A percentile compares a stretch with the other conserved stretches of the same genome.
phyloP scores from a whole-genome alignment of 2,329 filamentous ascomycete species.

The Sporothrix mexicana region DNA sequence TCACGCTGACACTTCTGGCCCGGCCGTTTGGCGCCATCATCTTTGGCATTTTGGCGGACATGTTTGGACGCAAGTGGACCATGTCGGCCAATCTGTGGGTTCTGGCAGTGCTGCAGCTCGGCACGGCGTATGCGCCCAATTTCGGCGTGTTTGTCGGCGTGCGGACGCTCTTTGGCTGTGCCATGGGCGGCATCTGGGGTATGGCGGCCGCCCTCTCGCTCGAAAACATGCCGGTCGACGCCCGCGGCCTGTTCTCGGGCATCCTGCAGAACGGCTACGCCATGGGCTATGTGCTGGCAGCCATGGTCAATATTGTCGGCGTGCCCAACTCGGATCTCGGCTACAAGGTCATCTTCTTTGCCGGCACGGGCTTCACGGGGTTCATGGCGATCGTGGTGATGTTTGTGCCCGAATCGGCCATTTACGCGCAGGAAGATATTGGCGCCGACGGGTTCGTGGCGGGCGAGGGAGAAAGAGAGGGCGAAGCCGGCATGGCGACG shows the following conservation, averaged over 20 bases:
- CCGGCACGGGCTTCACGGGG: conserved; percentile 79
- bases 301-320: conserved; percentile 67
- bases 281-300: conserved; percentile 67
- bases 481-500: background rate
- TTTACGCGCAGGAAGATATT: conserved; percentile 55
- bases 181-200: conserved; percentile 82
- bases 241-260: conserved; percentile 75
- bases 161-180: conserved; percentile 75
- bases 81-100: conserved; percentile 79
- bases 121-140: conserved; percentile 71
- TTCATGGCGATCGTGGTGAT: conserved; percentile 81
- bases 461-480: background rate
- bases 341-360: conserved; percentile 90
- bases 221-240: conserved; percentile 72
- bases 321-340: conserved; percentile 77
- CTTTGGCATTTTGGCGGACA: conserved; percentile 62
- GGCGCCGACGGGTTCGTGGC: background rate
- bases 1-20: conserved; percentile 67
- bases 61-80: conserved; percentile 70
- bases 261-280: conserved; percentile 77
- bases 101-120: conserved; percentile 60
- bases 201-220: conserved; percentile 80
- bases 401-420: conserved; percentile 77
- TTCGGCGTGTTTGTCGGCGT: conserved; percentile 76
- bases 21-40: conserved; percentile 60